phyloP scores from a whole-genome alignment of 2,329 filamentous ascomycete species.

The Ceratocystis variospora region DNA sequence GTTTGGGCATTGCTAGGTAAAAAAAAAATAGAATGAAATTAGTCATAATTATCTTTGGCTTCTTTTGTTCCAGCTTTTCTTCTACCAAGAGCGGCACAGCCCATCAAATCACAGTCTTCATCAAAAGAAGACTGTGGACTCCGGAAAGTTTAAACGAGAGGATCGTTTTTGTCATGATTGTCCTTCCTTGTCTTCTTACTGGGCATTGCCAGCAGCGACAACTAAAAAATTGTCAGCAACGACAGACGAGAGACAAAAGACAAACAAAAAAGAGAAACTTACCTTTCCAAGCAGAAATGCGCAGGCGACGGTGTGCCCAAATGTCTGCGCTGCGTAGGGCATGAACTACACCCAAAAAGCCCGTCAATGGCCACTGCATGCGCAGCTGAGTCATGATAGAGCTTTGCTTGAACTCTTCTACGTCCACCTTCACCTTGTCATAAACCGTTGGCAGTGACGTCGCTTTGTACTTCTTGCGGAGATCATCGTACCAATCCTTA shows the following conservation, averaged over 20 bases:
- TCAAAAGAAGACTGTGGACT: no score
- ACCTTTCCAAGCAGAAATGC: constrained; percentile 16
- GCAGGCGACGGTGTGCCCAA: constrained; percentile 12
- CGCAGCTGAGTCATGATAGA: constrained; percentile 9
- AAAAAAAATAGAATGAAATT: no score
- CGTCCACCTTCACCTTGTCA: constrained; percentile 47
- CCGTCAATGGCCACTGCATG: constrained; percentile 18
- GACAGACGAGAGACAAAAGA: neutral
- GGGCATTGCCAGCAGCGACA: neutral
- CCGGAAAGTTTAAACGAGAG: neutral
- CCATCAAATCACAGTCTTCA: neutral
- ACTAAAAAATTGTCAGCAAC: neutral
- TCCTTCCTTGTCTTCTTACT: neutral
- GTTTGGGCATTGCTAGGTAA: no score
- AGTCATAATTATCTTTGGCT: neutral
- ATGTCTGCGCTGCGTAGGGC: constrained; percentile 14
- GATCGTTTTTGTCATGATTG: no score
- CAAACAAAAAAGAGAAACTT: constrained; percentile 1
- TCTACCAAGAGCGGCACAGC: neutral
- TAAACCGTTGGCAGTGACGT: constrained; percentile 48
- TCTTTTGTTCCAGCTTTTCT: neutral
- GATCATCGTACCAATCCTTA: constrained; percentile 41
- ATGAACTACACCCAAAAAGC: constrained; percentile 12
- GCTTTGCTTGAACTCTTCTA: constrained; percentile 13
- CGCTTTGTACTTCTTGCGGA: constrained; percentile 46